Conservation (phyloP, 495 filamentous ascomycete species). For the Neurospora terricola region DNA sequence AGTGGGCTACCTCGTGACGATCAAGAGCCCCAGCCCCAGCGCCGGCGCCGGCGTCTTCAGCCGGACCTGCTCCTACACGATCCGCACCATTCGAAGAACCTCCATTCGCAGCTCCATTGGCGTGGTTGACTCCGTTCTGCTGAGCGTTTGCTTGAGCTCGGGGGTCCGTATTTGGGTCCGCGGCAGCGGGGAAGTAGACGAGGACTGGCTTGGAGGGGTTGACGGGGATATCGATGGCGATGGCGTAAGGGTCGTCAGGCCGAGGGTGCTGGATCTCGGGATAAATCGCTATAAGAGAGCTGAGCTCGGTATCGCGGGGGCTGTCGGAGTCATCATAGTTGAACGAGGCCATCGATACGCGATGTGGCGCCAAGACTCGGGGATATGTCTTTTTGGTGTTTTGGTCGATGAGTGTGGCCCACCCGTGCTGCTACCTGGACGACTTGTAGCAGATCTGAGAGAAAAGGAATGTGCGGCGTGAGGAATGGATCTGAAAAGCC, state of each 20-base stretch:
- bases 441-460: background rate
- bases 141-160: background rate
- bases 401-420: background rate
- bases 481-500: background rate
- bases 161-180: constrained; percentile 25
- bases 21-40: constrained; percentile 27
- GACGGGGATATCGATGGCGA: constrained; percentile 64
- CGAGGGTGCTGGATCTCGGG: constrained; percentile 63
- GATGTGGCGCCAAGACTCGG: background rate
- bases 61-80: background rate
- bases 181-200: constrained; percentile 54
- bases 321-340: constrained; percentile 37
- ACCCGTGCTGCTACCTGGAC: background rate
- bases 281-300: constrained; percentile 77
- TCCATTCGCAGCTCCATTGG: background rate
- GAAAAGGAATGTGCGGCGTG: background rate
- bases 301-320: constrained; percentile 69
- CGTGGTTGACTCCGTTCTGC: constrained; percentile 1
- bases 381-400: background rate
- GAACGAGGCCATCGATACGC: constrained; percentile 10
- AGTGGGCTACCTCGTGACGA: constrained; percentile 55
- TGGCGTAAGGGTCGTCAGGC: constrained; percentile 48
- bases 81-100: background rate
- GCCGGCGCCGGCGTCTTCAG: background rate
- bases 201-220: constrained; percentile 56